These are phyloP conservation scores for Yamadazyma dushanensis DNA, from an alignment of 1,139 yeast genomes.

Conservation along the genomic window DNA sequence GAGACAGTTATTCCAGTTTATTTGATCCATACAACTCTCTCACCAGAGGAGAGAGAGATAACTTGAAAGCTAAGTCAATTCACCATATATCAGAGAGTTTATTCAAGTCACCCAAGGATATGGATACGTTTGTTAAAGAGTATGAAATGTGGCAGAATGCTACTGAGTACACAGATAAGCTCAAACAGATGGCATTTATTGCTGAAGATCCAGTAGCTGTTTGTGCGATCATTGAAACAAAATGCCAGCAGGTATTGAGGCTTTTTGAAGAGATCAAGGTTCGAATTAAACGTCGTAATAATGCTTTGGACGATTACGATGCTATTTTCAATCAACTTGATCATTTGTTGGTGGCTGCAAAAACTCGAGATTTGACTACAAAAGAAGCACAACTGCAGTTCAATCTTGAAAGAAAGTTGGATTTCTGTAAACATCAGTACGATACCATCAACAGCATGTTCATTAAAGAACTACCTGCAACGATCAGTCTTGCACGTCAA, in stretches of 20 bases:
- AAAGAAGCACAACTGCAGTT: conserved; percentile 32
- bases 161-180: conserved; percentile 17
- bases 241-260: conserved; percentile 14
- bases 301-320: conserved; percentile 38
- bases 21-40: conserved; percentile 28
- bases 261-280: conserved; percentile 27
- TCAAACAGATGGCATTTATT: conserved; percentile 7
- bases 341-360: conserved; percentile 22
- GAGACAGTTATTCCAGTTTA: conserved; percentile 20
- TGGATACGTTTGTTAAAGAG: conserved; percentile 12
- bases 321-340: conserved; percentile 27
- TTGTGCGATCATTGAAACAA: neutral
- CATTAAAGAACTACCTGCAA: conserved; percentile 40
- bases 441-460: conserved; percentile 29
- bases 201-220: conserved; percentile 4
- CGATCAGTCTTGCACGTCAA: conserved; percentile 29
- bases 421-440: conserved; percentile 27
- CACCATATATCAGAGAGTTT: conserved; percentile 6
- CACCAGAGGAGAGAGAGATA: conserved; percentile 8
- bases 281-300: conserved; percentile 28
- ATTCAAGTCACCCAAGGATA: conserved; percentile 4
- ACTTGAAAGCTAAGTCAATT: conserved; percentile 10
- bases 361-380: conserved; percentile 22
- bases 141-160: conserved; percentile 21
- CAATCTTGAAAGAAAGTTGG: conserved; percentile 33